Percentiles rank a stretch among this genome's conserved stretches.
Evolutionary conservation across 495 filamentous ascomycete species (phyloP).

Genomic region (Parachaetomium inaequale): DNA sequence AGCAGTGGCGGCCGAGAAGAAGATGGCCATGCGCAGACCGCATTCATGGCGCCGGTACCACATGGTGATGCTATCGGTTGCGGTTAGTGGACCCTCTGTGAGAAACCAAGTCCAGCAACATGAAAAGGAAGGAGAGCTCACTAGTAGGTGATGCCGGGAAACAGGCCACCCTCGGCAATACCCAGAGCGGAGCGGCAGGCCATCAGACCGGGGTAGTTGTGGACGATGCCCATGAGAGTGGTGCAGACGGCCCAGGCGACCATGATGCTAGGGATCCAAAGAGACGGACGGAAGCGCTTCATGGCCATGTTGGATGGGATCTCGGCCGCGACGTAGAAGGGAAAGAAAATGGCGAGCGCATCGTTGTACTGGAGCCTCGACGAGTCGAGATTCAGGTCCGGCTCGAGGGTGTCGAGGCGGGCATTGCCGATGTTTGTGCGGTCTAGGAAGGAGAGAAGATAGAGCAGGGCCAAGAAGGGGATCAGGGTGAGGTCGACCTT

Average conservation of each 20-base stretch:
- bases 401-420: slow-evolving; percentile 64
- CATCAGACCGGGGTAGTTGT: slow-evolving; percentile 69
- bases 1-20: slow-evolving; percentile 77
- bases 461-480: slow-evolving; percentile 52
- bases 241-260: slow-evolving; percentile 54
- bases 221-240: slow-evolving; percentile 68
- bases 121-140: slow-evolving; percentile 10
- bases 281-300: slow-evolving; percentile 59
- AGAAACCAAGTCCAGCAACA: background rate
- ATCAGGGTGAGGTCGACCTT: slow-evolving; percentile 51
- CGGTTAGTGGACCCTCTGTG: background rate
- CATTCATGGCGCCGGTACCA: slow-evolving; percentile 67
- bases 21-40: slow-evolving; percentile 69
- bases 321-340: slow-evolving; percentile 76
- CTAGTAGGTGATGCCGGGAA: slow-evolving; percentile 72
- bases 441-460: slow-evolving; percentile 71
- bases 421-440: slow-evolving; percentile 79
- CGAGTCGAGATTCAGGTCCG: slow-evolving; percentile 55
- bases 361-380: slow-evolving; percentile 63
- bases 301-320: slow-evolving; percentile 69
- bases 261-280: slow-evolving; percentile 59
- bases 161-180: slow-evolving; percentile 73
- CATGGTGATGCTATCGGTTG: slow-evolving; percentile 51
- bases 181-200: slow-evolving; percentile 70
- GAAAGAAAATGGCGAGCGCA: slow-evolving; percentile 74